A percentile compares a stretch with the other conserved stretches of the same genome.
Evolutionary conservation across 2,329 filamentous ascomycete genomes (phyloP).

Genomic region (Ploettnerulaceae sp.): DNA sequence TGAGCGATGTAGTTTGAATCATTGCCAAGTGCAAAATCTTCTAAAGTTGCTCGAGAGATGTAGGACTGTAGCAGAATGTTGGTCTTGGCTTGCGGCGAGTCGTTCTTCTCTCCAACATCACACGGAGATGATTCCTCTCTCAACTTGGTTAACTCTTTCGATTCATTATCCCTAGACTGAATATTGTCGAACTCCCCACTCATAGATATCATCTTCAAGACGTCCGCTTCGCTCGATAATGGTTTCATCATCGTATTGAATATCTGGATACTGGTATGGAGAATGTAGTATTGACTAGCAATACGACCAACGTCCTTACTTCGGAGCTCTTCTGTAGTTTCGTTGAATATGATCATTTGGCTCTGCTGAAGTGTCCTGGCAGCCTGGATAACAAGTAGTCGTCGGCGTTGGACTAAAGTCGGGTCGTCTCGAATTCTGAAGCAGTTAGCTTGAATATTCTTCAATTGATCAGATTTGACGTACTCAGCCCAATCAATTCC

Average conservation of each 20-base stretch:
- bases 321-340: conserved; percentile 84
- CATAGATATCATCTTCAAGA: conserved; percentile 94
- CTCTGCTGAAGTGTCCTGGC: conserved; percentile 82
- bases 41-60: conserved; percentile 80
- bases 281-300: conserved; percentile 93
- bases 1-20: conserved; percentile 94
- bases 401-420: conserved; percentile 75
- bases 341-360: conserved; percentile 99
- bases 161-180: conserved; percentile 84
- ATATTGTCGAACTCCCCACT: conserved; percentile 98
- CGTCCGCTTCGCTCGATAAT: conserved; percentile 80
- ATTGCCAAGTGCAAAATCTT: conserved; percentile 90
- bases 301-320: conserved; percentile 95
- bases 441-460: neutral
- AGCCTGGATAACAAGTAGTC: conserved; percentile 82
- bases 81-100: conserved; percentile 80
- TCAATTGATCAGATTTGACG: neutral
- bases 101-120: conserved; percentile 67
- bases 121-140: conserved; percentile 66
- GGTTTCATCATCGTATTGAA: conserved; percentile 95
- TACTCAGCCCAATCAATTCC: conserved; percentile 88
- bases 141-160: conserved; percentile 75
- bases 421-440: conserved; percentile 74
- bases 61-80: conserved; percentile 94
- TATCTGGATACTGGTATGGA: conserved; percentile 88